These are phyloP conservation scores for Hypsizygus ulmarius DNA, from an alignment of 1,284 basidiomycete species.

Conservation along the genomic window DNA sequence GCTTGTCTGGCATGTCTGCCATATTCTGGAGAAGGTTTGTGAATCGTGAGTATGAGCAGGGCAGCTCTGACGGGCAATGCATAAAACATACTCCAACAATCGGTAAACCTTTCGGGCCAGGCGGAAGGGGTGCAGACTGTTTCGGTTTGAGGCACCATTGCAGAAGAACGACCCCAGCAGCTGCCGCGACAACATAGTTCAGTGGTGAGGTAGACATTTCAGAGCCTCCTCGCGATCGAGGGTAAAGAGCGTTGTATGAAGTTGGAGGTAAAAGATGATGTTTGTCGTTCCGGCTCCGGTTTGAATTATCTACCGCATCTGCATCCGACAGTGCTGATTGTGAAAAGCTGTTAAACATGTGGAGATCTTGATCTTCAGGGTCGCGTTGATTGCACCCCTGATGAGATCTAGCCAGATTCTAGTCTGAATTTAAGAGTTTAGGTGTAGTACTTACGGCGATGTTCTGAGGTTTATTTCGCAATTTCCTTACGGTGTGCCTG, in stretches of 20 bases:
- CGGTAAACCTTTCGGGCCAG: conserved; percentile 32
- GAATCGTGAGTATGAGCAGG: background rate
- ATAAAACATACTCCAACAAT: conserved; percentile 26
- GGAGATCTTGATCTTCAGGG: too few species aligned
- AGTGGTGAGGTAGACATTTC: conserved; percentile 9
- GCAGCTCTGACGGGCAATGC: background rate
- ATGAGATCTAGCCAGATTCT: too few species aligned
- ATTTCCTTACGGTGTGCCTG: too few species aligned
- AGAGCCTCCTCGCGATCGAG: background rate
- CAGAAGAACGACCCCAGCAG: conserved; percentile 10
- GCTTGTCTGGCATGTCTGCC: conserved; percentile 37
- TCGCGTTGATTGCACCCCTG: too few species aligned
- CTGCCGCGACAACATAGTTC: conserved; percentile 10
- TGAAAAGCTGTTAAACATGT: too few species aligned
- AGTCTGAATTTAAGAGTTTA: too few species aligned
- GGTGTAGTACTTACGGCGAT: too few species aligned
- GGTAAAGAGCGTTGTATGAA: background rate
- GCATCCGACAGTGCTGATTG: too few species aligned
- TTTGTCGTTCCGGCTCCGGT: background rate
- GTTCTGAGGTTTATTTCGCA: too few species aligned
- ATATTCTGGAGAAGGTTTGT: conserved; percentile 30
- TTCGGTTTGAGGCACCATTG: conserved; percentile 14
- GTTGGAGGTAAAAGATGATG: background rate
- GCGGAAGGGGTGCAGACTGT: conserved; percentile 25
- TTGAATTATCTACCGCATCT: too few species aligned